Conservation (phyloP, 2,329 filamentous ascomycete species). For the Colletotrichum sp. region DNA sequence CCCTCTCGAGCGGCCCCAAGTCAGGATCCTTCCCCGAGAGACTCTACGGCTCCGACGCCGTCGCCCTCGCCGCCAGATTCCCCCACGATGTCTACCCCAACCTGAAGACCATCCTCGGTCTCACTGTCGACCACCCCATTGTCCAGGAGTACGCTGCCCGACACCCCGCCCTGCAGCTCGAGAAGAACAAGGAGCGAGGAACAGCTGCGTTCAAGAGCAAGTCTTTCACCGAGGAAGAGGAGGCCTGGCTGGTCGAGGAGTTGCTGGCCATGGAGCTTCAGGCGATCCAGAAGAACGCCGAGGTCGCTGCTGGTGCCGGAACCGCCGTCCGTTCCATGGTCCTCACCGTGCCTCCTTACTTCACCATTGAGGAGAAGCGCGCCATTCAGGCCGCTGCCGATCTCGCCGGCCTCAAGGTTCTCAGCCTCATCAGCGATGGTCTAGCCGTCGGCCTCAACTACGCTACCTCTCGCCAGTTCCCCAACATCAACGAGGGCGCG, state of each 20-base stretch:
- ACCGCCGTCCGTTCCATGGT: slow-evolving; percentile 80
- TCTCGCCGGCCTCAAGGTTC: slow-evolving; percentile 84
- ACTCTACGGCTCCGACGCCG: slow-evolving; percentile 88
- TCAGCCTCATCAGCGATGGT: slow-evolving; percentile 87
- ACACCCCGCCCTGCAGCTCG: slow-evolving; percentile 79
- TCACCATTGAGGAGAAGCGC: slow-evolving; percentile 87
- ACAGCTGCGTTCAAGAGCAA: slow-evolving; percentile 85
- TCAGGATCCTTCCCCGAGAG: slow-evolving; percentile 81
- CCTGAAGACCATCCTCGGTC: slow-evolving; percentile 87
- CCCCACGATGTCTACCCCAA: slow-evolving; percentile 95
- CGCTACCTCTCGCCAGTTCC: slow-evolving; percentile 89
- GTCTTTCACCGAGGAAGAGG: slow-evolving; percentile 64
- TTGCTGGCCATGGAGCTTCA: slow-evolving; percentile 95
- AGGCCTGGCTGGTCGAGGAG: slow-evolving; percentile 84
- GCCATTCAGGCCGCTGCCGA: slow-evolving; percentile 85
- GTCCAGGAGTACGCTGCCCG: slow-evolving; percentile 74
- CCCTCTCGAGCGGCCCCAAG: slow-evolving; percentile 68
- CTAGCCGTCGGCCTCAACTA: slow-evolving; percentile 95
- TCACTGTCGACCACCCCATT: slow-evolving; percentile 64
- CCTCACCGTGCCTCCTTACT: slow-evolving; percentile 89
- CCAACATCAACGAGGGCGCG: slow-evolving; percentile 78
- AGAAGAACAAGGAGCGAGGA: slow-evolving; percentile 61
- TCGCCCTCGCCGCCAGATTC: slow-evolving; percentile 85
- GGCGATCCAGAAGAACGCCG: slow-evolving; percentile 88
- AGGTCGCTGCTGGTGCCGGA: slow-evolving; percentile 78